Base-by-base conservation (phyloP, 2,329 filamentous ascomycete genomes). In the Curvularia eragrostidis region DNA sequence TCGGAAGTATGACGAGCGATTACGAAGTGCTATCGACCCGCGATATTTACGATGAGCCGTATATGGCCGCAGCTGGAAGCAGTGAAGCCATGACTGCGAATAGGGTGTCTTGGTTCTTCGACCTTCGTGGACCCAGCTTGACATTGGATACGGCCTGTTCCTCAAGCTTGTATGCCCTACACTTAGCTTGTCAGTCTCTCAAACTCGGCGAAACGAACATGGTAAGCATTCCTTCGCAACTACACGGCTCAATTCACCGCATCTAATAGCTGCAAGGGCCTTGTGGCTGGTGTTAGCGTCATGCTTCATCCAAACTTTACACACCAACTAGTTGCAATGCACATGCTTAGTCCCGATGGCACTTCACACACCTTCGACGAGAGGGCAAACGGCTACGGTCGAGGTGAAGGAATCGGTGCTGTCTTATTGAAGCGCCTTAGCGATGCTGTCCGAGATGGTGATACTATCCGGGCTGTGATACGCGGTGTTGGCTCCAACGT, bases 351-450 rank as follows among this genome's bases (percentile, higher is more conserved):
- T 18, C 71, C 72, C 5, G 66, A 72, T 30, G 70, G 74, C 18
- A 58, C 47, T 13, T 69, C 53, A 13, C 63, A 63, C 48, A 71
- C 68, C 42, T 77, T 71, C 51, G 87, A 87, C 63, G 68, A 78
- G 12, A 78, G 80, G 0, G 87, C 85, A 54, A 57, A 64, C 21
- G 72, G 71, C 1, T 73, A 71, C 48, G 65, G 59, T 1, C 51
- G 69, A 19, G 68, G 68, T 10, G 71, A 73, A 47, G 72, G 72
- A 8, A 53, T 62, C 3, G 63, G 43, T 2, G 61, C 60, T 15
- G 24, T 74, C 3, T 46, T 74, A 12, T 54, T 74, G 9, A 74
- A 73, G 34, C 53, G 42, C 9, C 52, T 70, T 3, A 19, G 46
- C 3, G 44, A 66, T 13, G 70, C 71, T 5, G 43, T 73, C 5